These are phyloP conservation scores for Akanthomyces dipterigenus DNA, from an alignment of 2,329 filamentous ascomycete genomes.

Conservation along the genomic window DNA sequence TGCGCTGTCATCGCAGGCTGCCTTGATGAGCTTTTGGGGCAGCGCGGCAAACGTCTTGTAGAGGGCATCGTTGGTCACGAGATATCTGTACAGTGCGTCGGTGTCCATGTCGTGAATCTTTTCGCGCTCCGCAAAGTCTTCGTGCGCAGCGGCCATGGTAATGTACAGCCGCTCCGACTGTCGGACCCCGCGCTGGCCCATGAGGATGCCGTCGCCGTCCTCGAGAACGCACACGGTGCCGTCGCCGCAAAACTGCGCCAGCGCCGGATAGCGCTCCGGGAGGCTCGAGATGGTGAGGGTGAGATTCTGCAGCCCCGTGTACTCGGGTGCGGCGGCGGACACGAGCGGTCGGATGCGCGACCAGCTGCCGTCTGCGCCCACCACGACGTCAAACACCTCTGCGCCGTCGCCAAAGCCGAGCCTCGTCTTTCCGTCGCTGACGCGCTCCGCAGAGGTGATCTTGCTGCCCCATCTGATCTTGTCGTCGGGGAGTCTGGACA, in stretches of 20 bases:
- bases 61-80: background rate
- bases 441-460: constrained; percentile 21
- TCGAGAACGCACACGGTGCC: constrained; percentile 25
- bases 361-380: constrained; percentile 37
- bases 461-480: constrained; percentile 25
- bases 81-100: background rate
- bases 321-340: constrained; percentile 28
- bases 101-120: background rate
- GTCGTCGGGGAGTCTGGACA: constrained; percentile 22
- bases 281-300: constrained; percentile 28
- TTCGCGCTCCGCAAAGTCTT: constrained; percentile 15
- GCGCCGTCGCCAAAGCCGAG: constrained; percentile 20
- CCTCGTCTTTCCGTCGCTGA: background rate
- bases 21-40: constrained; percentile 22
- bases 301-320: constrained; percentile 32
- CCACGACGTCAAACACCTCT: constrained; percentile 28
- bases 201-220: constrained; percentile 27
- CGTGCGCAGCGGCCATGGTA: constrained; percentile 19
- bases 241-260: constrained; percentile 32
- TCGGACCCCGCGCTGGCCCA: constrained; percentile 23
- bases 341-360: constrained; percentile 30
- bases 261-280: constrained; percentile 28
- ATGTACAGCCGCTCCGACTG: constrained; percentile 25
- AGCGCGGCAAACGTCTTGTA: background rate
- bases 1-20: constrained; percentile 21